phyloP scores from a whole-genome alignment of 1,284 basidiomycete genomes.

The Vanrija humicola region DNA sequence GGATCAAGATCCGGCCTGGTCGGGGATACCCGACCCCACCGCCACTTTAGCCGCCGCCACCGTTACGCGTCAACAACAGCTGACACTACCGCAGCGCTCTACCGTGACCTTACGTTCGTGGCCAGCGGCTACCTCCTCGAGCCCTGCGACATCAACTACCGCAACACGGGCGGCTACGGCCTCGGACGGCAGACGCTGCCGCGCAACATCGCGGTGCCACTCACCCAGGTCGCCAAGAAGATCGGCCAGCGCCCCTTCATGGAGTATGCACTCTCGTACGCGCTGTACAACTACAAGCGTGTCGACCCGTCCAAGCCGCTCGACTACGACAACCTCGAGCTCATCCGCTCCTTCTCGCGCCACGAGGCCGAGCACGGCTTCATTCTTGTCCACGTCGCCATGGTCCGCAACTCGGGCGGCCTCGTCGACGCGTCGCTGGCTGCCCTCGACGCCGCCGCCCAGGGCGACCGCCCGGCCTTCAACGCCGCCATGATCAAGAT shows the following conservation, averaged over 20 bases:
- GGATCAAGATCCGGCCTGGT: not conserved
- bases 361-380: conserved; percentile 19
- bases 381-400: conserved; percentile 20
- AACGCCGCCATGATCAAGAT: conserved; percentile 12
- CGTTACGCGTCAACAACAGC: not conserved
- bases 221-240: conserved; percentile 11
- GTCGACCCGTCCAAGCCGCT: conserved; percentile 9
- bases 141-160: conserved; percentile 19
- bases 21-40: no score
- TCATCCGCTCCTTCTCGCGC: conserved; percentile 20
- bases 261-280: conserved; percentile 22
- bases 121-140: conserved; percentile 19
- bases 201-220: conserved; percentile 18
- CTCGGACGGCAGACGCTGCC: conserved; percentile 19
- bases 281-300: conserved; percentile 21
- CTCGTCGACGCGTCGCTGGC: conserved; percentile 8
- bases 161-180: conserved; percentile 16
- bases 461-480: conserved; percentile 13
- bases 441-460: conserved; percentile 12
- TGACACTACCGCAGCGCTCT: conserved; percentile 8
- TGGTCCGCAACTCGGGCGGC: conserved; percentile 17
- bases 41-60: no score
- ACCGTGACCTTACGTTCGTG: conserved; percentile 21
- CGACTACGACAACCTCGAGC: conserved; percentile 19
- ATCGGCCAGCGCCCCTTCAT: conserved; percentile 22